Base-by-base conservation (phyloP, 768 basidiomycete species). In the Psilocybe subaeruginosa region DNA sequence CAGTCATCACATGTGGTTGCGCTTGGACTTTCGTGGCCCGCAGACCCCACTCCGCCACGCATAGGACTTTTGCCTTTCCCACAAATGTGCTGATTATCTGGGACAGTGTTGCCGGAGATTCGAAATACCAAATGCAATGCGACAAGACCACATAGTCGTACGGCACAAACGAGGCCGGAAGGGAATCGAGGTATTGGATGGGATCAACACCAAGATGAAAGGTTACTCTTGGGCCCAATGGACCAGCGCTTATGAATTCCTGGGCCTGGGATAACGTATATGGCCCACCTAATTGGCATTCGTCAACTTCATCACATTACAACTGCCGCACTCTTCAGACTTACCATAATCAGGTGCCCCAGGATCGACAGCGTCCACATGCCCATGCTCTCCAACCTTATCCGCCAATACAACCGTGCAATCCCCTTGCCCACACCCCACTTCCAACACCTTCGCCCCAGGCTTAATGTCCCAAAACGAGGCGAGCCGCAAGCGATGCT, bases 351-450 rank as follows among this genome's bases (percentile, higher is more conserved):
- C 60, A 29, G 51, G 56, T 17, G 59, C 41, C 4, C 56, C 56
- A 37, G 60, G 63, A 47, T 64, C 63, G 8, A 64, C 56, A 27
- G 63, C 63, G 31, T 48, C 51, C 8, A 64, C 63, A 23, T 60
- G 39, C 17, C 63, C 63, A 11, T 17, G 31, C 37, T 48, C 56
- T 48, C 63, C 63, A 43, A 64, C 63, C 4, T 55, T 53, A 45
- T 57, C 30, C 8, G 60, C 63, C 0, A 64, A 59, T n/a, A 58
- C 60, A 29, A 64, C 48, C 0, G 63, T 64, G 39, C 63, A 64
- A 41, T 64, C 63, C 0, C 63, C 63, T 30, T 64, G 63, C 7
- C 63, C 63, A 45, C 63, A 64, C 30, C 63, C 63, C 5, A 64
- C 17, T n/a, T 64, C 63, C 2, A 64, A 53, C 4, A 64, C 49